Evolutionary conservation across 2,329 filamentous ascomycete species (phyloP).

Genomic region (Lecanicillium sp.): DNA sequence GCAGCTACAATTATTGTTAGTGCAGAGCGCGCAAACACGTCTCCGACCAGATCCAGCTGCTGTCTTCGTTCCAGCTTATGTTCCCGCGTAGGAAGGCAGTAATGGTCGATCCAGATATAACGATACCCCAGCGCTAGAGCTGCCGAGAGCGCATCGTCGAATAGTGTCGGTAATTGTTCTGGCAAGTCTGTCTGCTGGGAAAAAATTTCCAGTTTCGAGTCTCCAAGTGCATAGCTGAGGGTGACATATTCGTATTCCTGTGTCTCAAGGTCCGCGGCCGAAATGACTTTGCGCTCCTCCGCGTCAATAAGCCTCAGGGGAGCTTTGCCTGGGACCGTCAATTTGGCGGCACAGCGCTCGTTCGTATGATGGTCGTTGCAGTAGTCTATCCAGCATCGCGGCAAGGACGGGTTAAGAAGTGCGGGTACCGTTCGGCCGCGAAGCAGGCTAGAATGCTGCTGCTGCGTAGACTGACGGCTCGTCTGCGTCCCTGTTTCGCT

Average conservation of each 20-base stretch:
- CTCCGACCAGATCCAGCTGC: slow-evolving; percentile 28
- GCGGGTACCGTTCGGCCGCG: slow-evolving; percentile 28
- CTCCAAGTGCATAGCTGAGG: slow-evolving; percentile 28
- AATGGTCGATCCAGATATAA: slow-evolving; percentile 34
- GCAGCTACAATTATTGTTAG: slow-evolving; percentile 32
- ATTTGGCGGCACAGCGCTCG: slow-evolving; percentile 19
- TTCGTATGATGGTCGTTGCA: slow-evolving; percentile 26
- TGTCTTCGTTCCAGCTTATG: slow-evolving; percentile 20
- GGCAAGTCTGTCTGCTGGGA: slow-evolving; percentile 20
- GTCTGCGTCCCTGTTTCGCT: slow-evolving; percentile 1
- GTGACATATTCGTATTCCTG: slow-evolving; percentile 27
- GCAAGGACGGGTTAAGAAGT: slow-evolving; percentile 25
- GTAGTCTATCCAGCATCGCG: slow-evolving; percentile 30
- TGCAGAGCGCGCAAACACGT: slow-evolving; percentile 28
- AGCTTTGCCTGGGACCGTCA: not conserved
- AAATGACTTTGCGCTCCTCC: slow-evolving; percentile 23
- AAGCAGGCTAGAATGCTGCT: slow-evolving; percentile 15
- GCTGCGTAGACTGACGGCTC: not conserved
- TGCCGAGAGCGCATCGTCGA: slow-evolving; percentile 29
- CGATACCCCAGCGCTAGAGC: slow-evolving; percentile 28
- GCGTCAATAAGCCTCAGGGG: slow-evolving; percentile 30
- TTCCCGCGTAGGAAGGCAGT: slow-evolving; percentile 27
- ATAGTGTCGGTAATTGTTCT: slow-evolving; percentile 23
- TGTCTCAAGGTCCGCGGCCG: slow-evolving; percentile 22
- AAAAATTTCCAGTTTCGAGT: not conserved